Conservation (phyloP, 768 basidiomycete species). For the Tremella mesenterica region DNA sequence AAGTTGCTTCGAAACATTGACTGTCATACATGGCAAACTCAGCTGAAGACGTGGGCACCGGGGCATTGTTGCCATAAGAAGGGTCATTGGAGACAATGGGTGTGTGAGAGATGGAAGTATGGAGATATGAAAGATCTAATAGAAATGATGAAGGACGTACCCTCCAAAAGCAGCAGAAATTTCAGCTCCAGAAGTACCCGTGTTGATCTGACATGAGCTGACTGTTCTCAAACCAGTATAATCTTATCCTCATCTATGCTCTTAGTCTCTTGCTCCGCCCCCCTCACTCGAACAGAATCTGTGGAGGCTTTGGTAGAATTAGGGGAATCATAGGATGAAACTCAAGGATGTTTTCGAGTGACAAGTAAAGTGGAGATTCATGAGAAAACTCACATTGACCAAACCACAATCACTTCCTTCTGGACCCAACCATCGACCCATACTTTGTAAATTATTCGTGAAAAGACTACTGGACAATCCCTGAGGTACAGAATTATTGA, state of each 20-base stretch:
- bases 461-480: slow-evolving; percentile 53
- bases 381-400: slow-evolving; percentile 63
- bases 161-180: slow-evolving; percentile 83
- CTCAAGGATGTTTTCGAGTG: too few relatives aligned
- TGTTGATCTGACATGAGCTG: slow-evolving; percentile 51
- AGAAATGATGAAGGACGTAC: too few relatives aligned
- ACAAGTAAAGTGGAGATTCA: too few relatives aligned
- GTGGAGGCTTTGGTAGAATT: too few relatives aligned
- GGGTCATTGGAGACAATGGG: too few relatives aligned
- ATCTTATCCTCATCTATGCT: too few relatives aligned
- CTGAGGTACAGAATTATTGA: slow-evolving; percentile 39
- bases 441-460: slow-evolving; percentile 71
- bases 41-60: too few relatives aligned
- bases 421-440: slow-evolving; percentile 89
- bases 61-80: too few relatives aligned
- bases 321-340: too few relatives aligned
- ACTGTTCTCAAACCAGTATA: background rate
- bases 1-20: background rate
- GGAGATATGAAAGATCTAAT: background rate
- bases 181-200: slow-evolving; percentile 61
- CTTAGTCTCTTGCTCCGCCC: background rate
- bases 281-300: background rate
- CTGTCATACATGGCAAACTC: too few relatives aligned
- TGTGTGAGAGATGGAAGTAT: too few relatives aligned
- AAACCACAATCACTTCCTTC: slow-evolving; percentile 84